Percentiles rank a stretch among this genome's conserved stretches.
Evolutionary conservation across 805 yeast genomes (phyloP).

Genomic region (Candida lessepsii): DNA sequence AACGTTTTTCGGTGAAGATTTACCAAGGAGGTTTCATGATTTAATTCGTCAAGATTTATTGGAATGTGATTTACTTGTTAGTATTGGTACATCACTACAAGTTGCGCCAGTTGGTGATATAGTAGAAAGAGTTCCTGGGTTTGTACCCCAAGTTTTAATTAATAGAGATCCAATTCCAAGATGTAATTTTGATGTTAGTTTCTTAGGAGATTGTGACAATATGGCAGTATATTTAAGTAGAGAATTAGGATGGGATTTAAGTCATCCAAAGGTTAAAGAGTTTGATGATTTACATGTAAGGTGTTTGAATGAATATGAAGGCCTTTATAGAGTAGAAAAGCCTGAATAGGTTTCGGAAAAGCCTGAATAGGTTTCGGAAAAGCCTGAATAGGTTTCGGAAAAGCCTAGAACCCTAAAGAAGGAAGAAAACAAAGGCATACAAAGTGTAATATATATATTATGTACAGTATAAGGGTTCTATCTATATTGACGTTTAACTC

Average conservation of each 20-base stretch:
- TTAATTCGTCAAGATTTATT: constrained; percentile 49
- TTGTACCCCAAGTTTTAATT: constrained; percentile 39
- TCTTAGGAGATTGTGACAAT: constrained; percentile 43
- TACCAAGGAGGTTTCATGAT: constrained; percentile 45
- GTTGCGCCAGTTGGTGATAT: constrained; percentile 52
- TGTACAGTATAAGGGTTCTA: not conserved
- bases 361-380: no score
- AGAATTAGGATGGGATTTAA: constrained; percentile 35
- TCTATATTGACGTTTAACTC: constrained; percentile 4
- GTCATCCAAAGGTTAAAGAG: constrained; percentile 25
- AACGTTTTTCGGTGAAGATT: constrained; percentile 75
- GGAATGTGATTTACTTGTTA: constrained; percentile 73
- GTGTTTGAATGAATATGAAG: constrained; percentile 8
- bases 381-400: no score
- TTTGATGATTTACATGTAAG: constrained; percentile 7
- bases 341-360: no score
- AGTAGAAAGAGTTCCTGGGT: constrained; percentile 31
- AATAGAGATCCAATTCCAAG: constrained; percentile 37
- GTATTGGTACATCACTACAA: constrained; percentile 82
- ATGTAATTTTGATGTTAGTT: constrained; percentile 38
- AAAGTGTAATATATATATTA: not conserved
- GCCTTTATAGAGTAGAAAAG: constrained; percentile 7
- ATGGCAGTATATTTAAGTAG: constrained; percentile 34
- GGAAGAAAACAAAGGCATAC: no score
- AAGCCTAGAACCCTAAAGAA: no score